Evolutionary conservation across 2,329 filamentous ascomycete species (phyloP), one percentile per base, ranked within the genome.

Genomic region (Cryphonectria nitschkei): DNA sequence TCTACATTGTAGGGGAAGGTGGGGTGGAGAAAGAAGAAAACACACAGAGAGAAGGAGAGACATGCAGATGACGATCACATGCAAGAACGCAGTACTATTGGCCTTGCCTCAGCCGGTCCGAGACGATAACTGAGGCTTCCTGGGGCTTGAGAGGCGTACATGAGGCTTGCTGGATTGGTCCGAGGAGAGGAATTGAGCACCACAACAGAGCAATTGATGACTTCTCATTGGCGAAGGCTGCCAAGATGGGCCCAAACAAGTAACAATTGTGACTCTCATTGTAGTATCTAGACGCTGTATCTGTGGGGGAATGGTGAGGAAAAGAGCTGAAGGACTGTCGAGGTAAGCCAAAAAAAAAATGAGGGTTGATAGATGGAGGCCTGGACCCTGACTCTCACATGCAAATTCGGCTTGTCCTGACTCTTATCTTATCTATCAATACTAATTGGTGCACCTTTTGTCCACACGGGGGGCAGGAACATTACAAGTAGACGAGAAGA

Each of bases 351-450:
- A 19, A 22, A 50, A 50, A 22, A 22, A 46, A 7, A 6, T 34
- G 34, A n/a, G 22, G 46, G 46, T 22, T 50, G 22, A 22, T 0
- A 50, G 19, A 43, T 22, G n/a, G 34, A 46, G 34, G 43, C 37
- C 22, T 39, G n/a, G 37, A 37, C 61, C 61, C 41, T 41, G 37
- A 64, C 29, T 64, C 61, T 64, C 61, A 64, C 61, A 64, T 64
- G 61, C 60, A 43, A 64, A 64, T 46, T 64, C 41, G 11, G 61
- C 14, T 14, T 3, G 9, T 26, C 39, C 26, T n/a, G 19, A 1
- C 37, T 13, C 61, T 64, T 64, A 41, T 64, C 37, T 43, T 46
- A 41, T 41, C 34, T 37, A 39, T 64, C 61, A 46, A 46, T 9
- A 34, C 26, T 39, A 64, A 46, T 29, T 54, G 14, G 54, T 26